Percentiles rank a stretch among this genome's conserved stretches.
phyloP scores from a whole-genome alignment of 2,329 filamentous ascomycete genomes.

The Fusarium euwallaceae region DNA sequence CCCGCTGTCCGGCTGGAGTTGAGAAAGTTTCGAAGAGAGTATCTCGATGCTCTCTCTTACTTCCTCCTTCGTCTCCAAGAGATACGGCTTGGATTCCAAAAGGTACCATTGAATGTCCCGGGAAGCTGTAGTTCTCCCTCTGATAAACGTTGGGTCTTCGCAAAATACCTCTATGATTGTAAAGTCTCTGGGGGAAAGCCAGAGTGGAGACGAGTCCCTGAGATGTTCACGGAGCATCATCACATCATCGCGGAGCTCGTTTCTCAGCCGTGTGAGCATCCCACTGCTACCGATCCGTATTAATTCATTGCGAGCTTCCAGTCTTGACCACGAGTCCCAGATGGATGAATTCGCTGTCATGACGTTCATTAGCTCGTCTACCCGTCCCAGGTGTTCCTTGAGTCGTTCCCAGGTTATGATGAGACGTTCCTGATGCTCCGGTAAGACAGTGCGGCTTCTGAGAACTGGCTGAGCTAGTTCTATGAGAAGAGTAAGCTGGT shows the following conservation, averaged over 20 bases:
- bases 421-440: neutral
- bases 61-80: neutral
- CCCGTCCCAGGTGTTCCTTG: neutral
- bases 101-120: neutral
- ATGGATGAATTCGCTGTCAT: neutral
- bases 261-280: neutral
- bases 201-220: neutral
- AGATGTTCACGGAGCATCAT: neutral
- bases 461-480: neutral
- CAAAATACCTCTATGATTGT: neutral
- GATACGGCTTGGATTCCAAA: neutral
- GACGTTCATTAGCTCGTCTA: neutral
- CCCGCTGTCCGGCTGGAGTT: fast-evolving
- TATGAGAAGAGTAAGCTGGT: neutral
- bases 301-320: neutral
- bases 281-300: neutral
- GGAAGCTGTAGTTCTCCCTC: neutral
- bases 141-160: neutral
- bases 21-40: neutral
- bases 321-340: neutral
- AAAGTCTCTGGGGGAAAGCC: neutral
- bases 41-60: neutral
- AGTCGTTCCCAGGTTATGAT: neutral
- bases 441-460: neutral
- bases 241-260: neutral